Conservation (phyloP, 441 rosid species). For the Adansonia grandidieri region DNA sequence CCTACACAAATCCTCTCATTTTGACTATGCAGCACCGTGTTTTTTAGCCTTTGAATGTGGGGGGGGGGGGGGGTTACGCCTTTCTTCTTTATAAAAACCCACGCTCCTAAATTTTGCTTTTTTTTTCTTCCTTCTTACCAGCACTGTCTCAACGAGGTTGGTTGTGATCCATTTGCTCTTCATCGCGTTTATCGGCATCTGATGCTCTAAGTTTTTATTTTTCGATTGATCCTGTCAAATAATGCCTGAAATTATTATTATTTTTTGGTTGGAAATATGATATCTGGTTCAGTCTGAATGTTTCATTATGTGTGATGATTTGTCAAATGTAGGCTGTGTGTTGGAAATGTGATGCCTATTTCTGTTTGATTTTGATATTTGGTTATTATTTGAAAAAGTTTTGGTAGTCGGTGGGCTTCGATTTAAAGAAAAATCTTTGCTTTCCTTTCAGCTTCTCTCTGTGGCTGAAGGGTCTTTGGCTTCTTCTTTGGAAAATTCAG, state of each 20-base stretch:
- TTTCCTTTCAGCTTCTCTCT: slow-evolving; percentile 35
- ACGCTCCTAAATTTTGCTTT: slow-evolving; percentile 27
- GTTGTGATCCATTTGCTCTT: slow-evolving; percentile 17
- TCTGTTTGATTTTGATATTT: slow-evolving; percentile 19
- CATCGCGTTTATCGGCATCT: slow-evolving; percentile 15
- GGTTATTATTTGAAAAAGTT: slow-evolving; percentile 20
- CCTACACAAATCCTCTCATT: slow-evolving; percentile 31
- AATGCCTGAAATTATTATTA: slow-evolving; percentile 26
- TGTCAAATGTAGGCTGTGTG: slow-evolving; percentile 21
- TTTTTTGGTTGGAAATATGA: slow-evolving; percentile 18
- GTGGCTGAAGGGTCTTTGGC: slow-evolving; percentile 26
- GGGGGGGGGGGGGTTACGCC: slow-evolving; percentile 28
- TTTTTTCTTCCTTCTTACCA: not conserved
- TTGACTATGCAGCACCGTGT: slow-evolving; percentile 32
- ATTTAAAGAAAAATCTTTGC: slow-evolving; percentile 32
- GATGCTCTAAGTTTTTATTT: slow-evolving; percentile 30
- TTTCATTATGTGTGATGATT: slow-evolving; percentile 26
- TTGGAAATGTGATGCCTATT: slow-evolving; percentile 28
- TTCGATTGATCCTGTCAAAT: slow-evolving; percentile 25
- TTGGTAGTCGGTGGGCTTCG: slow-evolving; percentile 38
- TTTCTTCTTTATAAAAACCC: slow-evolving; percentile 22
- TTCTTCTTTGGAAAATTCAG: slow-evolving; percentile 26
- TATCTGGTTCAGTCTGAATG: not conserved
- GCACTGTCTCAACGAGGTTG: slow-evolving; percentile 28
- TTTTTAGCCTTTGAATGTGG: slow-evolving; percentile 23